Evolutionary conservation across 345 rosid genomes (phyloP), one percentile per base, ranked within the genome.

Genomic region (Pugionium dolabratum): DNA sequence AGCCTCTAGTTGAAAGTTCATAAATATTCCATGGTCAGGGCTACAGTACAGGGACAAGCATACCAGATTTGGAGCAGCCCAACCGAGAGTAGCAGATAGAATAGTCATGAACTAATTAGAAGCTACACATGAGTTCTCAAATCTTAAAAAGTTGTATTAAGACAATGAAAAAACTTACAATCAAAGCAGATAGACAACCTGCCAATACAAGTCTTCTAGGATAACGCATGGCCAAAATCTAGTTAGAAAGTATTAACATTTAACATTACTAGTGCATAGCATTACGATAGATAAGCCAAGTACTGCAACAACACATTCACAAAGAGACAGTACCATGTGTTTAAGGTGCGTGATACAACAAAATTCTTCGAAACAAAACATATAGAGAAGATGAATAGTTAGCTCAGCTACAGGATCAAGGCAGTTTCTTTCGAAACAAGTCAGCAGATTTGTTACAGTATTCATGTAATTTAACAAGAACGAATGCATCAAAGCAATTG

Each of bases 191-290:
- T 47, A 93, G 61, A 83, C 97, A 93, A 70, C 98, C 98, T 52
- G 87, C 71, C 81, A 94, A 84, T 71, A 94, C 99, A 72, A 90
- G 86, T 77, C 95, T 85, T 79, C 96, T 85, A 1, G 96, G 97
- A 66, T 94, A 95, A 47, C 97, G 94, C 97, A 94, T 94, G 32
- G 99, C 99, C 86, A 90, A 75, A 79, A 94, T 90, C 99, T 94
- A 62, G 44, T 40, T 40, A 9, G n/a, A 40, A 3, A 37, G 18
- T 18, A 18, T 43, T 61, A 67, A 29, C n/a, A 54, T 29, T 7
- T 36, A 30, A n/a, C 36, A 57, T 42, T 32, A 25, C n/a, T 40
- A 40, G 1, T 2, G 9, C 18, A 18, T 18, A 40, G n/a, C 44
- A 11, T 32, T 8, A 46, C n/a, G 31, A 40, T 4, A 40, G 44